phyloP scores from a whole-genome alignment of 192 early-diverging fungal genomes.

The Gryganskiella cystojenkinii region DNA sequence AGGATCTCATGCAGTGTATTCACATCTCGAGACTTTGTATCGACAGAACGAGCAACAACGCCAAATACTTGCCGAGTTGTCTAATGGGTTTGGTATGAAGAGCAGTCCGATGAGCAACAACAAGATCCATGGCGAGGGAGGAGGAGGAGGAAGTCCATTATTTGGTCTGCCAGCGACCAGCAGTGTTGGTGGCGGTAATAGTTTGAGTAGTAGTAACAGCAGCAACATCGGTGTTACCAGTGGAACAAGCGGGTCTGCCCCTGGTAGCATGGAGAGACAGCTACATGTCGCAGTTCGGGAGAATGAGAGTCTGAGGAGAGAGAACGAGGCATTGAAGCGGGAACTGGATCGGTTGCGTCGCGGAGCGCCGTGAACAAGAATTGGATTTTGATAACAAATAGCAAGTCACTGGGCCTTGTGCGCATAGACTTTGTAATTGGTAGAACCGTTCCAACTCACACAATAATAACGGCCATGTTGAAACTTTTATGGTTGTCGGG shows the following conservation, averaged over 20 bases:
- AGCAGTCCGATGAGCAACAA: neutral
- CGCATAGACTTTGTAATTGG: no score
- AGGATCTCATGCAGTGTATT: conserved; percentile 13
- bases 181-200: neutral
- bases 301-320: conserved; percentile 31
- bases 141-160: neutral
- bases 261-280: conserved; percentile 27
- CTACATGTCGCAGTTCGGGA: conserved; percentile 19
- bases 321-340: conserved; percentile 28
- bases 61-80: conserved; percentile 48
- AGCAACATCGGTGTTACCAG: conserved; percentile 13
- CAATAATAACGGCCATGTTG: no score
- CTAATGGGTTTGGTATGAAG: conserved; percentile 30
- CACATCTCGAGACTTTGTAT: conserved; percentile 55
- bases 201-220: neutral
- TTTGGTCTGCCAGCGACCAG: neutral
- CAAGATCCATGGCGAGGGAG: neutral
- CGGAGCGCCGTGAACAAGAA: conserved; percentile 2
- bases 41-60: conserved; percentile 63
- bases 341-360: conserved; percentile 43
- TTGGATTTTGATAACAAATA: no score
- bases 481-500: no score
- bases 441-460: no score
- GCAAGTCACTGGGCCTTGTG: no score
- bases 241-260: conserved; percentile 1